phyloP scores from a whole-genome alignment of 2,329 filamentous ascomycete genomes.

The Aspergillus sergii region DNA sequence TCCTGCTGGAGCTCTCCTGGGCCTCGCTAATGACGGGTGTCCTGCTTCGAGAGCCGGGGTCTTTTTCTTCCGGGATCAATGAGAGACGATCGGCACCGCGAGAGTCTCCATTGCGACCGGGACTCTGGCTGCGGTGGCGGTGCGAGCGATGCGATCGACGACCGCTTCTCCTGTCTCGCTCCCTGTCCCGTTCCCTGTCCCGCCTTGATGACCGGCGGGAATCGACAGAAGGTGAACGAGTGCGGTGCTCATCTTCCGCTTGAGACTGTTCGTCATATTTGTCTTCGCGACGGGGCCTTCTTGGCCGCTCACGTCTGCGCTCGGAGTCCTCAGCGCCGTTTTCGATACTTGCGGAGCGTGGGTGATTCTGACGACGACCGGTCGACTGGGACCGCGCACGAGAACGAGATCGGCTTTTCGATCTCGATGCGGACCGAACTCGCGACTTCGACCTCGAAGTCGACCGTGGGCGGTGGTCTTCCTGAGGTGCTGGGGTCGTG shows the following conservation, averaged over 20 bases:
- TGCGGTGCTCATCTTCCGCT: conserved; percentile 53
- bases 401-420: conserved; percentile 37
- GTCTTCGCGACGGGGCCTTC: conserved; percentile 37
- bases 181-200: conserved; percentile 59
- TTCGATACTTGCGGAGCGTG: conserved; percentile 51
- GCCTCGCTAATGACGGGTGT: conserved; percentile 22
- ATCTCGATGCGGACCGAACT: conserved; percentile 32
- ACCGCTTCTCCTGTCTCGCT: conserved; percentile 48
- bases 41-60: conserved; percentile 23
- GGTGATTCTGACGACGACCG: conserved; percentile 54
- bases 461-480: conserved; percentile 29
- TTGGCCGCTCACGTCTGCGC: conserved; percentile 26
- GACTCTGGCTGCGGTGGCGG: conserved; percentile 49
- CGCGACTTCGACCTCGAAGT: conserved; percentile 31
- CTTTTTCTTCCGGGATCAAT: conserved; percentile 25
- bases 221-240: conserved; percentile 67
- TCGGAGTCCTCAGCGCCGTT: conserved; percentile 40
- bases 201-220: conserved; percentile 61
- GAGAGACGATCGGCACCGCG: conserved; percentile 43
- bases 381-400: conserved; percentile 45
- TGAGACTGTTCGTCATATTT: conserved; percentile 48
- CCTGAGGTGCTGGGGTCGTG: conserved; percentile 39
- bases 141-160: conserved; percentile 53
- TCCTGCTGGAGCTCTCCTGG: conserved; percentile 28
- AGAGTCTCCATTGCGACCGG: conserved; percentile 35